Conservation (phyloP, 345 rosid genomes). For the Iberis pinnata region DNA sequence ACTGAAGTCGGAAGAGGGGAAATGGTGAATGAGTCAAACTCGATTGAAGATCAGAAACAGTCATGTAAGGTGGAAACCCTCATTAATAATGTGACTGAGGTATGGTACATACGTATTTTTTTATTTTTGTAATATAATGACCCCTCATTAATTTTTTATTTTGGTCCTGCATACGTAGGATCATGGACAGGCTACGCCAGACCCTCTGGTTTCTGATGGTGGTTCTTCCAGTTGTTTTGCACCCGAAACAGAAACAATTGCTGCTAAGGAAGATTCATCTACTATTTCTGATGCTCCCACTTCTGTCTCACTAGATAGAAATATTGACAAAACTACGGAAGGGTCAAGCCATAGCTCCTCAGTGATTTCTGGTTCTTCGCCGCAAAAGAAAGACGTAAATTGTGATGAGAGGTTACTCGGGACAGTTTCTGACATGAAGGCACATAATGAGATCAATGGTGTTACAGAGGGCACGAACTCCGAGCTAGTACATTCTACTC, state of each 20-base stretch:
- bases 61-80: slow-evolving; percentile 34
- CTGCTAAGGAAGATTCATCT: slow-evolving; percentile 24
- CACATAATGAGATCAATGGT: slow-evolving; percentile 30
- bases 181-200: slow-evolving; percentile 18
- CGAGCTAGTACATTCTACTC: slow-evolving; percentile 27
- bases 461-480: slow-evolving; percentile 31
- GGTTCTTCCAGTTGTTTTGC: slow-evolving; percentile 24
- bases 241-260: slow-evolving; percentile 30
- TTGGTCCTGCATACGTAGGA: slow-evolving; percentile 9
- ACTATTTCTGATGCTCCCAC: slow-evolving; percentile 23
- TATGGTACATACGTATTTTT: slow-evolving; percentile 20
- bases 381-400: slow-evolving; percentile 22
- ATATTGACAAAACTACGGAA: slow-evolving; percentile 27
- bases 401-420: slow-evolving; percentile 26
- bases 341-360: slow-evolving; percentile 26
- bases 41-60: slow-evolving; percentile 50
- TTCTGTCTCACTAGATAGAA: slow-evolving; percentile 30
- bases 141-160: background rate
- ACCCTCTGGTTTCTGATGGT: slow-evolving; percentile 30
- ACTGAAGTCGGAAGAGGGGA: slow-evolving; percentile 37
- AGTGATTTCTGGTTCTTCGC: slow-evolving; percentile 31
- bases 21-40: slow-evolving; percentile 41
- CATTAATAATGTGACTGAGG: slow-evolving; percentile 44
- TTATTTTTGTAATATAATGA: background rate
- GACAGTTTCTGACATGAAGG: no score